These are phyloP conservation scores for Sclerotinia sclerotiorum DNA, from an alignment of 2,329 filamentous ascomycete species.

Conservation along the genomic window DNA sequence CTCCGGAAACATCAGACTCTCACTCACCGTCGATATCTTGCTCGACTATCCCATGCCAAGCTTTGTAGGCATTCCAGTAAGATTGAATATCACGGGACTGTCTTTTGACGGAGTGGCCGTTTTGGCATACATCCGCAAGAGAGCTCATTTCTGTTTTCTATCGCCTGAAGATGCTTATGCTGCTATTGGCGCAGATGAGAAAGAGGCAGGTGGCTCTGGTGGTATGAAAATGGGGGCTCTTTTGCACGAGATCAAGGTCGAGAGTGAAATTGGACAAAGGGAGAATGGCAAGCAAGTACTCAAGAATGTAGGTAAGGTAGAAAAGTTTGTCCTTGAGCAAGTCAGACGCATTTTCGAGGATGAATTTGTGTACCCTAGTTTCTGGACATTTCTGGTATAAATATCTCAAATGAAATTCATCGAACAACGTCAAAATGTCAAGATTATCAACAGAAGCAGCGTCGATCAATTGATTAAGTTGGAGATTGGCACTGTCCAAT, in stretches of 20 bases:
- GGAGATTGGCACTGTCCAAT: not conserved
- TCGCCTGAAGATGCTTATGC: slow-evolving; percentile 87
- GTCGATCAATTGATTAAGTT: not conserved
- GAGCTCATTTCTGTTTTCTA: slow-evolving; percentile 91
- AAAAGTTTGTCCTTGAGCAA: slow-evolving; percentile 95
- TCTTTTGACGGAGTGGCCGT: slow-evolving; percentile 95
- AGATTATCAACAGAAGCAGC: not conserved
- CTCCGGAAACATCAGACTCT: slow-evolving; percentile 80
- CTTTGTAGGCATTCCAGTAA: slow-evolving; percentile 93
- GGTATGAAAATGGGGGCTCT: slow-evolving; percentile 65
- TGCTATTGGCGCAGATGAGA: slow-evolving; percentile 50
- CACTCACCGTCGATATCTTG: slow-evolving; percentile 90
- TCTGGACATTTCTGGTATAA: slow-evolving; percentile 92
- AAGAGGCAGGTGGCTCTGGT: slow-evolving; percentile 33
- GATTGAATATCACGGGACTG: slow-evolving; percentile 90
- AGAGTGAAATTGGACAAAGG: slow-evolving; percentile 94
- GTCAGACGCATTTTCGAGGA: slow-evolving; percentile 97
- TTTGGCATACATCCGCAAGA: slow-evolving; percentile 83
- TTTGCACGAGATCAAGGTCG: slow-evolving; percentile 89
- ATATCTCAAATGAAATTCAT: slow-evolving; percentile 13
- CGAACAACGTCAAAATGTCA: not conserved
- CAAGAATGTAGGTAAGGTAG: slow-evolving; percentile 98
- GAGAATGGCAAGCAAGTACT: slow-evolving; percentile 90
- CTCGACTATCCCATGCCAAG: slow-evolving; percentile 98
- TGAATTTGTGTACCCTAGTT: slow-evolving; percentile 97